Evolutionary conservation across 2,329 filamentous ascomycete genomes (phyloP).

Genomic region (Podosphaera fusca): DNA sequence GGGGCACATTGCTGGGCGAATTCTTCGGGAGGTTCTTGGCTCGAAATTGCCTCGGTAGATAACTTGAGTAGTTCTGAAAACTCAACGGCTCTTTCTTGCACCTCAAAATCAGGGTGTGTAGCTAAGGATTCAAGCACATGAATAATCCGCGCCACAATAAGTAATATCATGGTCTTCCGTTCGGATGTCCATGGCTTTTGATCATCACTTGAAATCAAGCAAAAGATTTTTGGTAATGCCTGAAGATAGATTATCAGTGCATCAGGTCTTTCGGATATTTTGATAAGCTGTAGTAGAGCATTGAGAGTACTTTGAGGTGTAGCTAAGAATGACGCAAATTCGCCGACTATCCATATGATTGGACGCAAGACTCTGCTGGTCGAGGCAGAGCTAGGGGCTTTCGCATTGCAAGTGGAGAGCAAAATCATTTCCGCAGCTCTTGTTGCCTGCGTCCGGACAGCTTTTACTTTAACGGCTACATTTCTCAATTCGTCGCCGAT

Average conservation of each 20-base stretch:
- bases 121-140: slow-evolving; percentile 60
- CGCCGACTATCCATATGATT: slow-evolving; percentile 67
- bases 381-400: slow-evolving; percentile 29
- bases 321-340: slow-evolving; percentile 54
- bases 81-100: slow-evolving; percentile 85
- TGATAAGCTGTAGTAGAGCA: slow-evolving; percentile 44
- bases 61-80: slow-evolving; percentile 77
- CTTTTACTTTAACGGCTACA: slow-evolving; percentile 75
- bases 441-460: slow-evolving; percentile 57
- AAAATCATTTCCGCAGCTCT: slow-evolving; percentile 60
- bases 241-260: slow-evolving; percentile 65
- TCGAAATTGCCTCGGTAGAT: slow-evolving; percentile 56
- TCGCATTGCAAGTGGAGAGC: slow-evolving; percentile 30
- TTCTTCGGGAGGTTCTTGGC: slow-evolving; percentile 34
- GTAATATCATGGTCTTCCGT: slow-evolving; percentile 48
- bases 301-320: slow-evolving; percentile 50
- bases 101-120: slow-evolving; percentile 68
- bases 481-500: slow-evolving; percentile 78
- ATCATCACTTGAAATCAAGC: slow-evolving; percentile 42
- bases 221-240: slow-evolving; percentile 66
- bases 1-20: slow-evolving; percentile 43
- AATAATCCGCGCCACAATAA: slow-evolving; percentile 62
- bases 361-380: slow-evolving; percentile 48
- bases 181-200: slow-evolving; percentile 45
- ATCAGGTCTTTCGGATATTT: slow-evolving; percentile 29